Percentiles rank a stretch among this genome's conserved stretches.
These are phyloP conservation scores for Amaranthus tricolor DNA, from an alignment of 179 eudicot species.

Conservation along the genomic window DNA sequence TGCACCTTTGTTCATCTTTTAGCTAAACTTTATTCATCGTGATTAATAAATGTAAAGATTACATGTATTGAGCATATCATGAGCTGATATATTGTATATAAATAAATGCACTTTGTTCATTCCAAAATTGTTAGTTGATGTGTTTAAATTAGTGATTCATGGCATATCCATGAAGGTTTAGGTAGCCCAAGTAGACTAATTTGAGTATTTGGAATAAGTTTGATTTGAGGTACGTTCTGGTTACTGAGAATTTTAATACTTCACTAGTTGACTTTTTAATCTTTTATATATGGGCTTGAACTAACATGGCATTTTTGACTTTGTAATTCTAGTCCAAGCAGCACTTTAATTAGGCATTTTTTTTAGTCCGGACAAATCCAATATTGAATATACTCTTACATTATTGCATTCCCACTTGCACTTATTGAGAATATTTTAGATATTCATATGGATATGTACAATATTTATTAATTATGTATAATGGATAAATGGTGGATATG, in stretches of 20 bases:
- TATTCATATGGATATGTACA: too few relatives aligned
- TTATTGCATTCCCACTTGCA: conserved; percentile 4
- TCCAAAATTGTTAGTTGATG: too few relatives aligned
- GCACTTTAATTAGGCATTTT: neutral
- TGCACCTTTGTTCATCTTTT: too few relatives aligned
- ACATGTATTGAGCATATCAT: too few relatives aligned
- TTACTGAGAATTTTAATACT: neutral
- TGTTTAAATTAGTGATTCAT: neutral
- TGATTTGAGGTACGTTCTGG: conserved; percentile 2
- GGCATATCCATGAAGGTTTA: neutral
- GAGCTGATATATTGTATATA: too few relatives aligned
- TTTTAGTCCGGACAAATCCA: neutral
- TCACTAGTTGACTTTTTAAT: neutral
- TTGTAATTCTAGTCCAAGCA: neutral
- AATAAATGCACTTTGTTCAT: too few relatives aligned
- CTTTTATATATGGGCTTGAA: neutral
- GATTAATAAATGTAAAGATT: too few relatives aligned
- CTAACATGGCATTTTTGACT: conserved; percentile 1
- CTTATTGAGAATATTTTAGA: too few relatives aligned
- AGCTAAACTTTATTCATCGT: too few relatives aligned
- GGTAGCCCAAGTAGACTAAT: neutral
- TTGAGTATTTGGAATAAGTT: neutral
- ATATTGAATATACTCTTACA: too few relatives aligned
- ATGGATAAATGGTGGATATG: too few relatives aligned
- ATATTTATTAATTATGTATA: too few relatives aligned